phyloP scores from a whole-genome alignment of 768 basidiomycete species.

The Coprinellus micaceus region DNA sequence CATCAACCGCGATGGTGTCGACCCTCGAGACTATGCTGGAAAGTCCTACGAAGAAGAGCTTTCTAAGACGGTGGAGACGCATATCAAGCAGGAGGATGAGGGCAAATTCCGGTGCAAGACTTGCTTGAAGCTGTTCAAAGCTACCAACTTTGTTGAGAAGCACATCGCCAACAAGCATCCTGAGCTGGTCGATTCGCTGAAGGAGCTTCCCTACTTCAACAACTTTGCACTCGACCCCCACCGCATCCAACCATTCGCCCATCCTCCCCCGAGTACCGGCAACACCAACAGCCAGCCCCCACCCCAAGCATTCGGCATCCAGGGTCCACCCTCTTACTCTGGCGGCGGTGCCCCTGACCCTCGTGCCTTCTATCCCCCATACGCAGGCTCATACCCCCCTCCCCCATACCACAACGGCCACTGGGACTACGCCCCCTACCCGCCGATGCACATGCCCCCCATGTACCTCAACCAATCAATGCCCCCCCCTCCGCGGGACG shows the following conservation, averaged over 20 bases:
- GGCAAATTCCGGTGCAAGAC: slow-evolving; percentile 96
- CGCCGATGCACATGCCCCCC: slow-evolving; percentile 23
- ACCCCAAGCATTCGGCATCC: slow-evolving; percentile 82
- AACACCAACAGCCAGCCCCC: slow-evolving; percentile 67
- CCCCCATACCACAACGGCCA: slow-evolving; percentile 39
- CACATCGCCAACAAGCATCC: slow-evolving; percentile 94
- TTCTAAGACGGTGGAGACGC: slow-evolving; percentile 69
- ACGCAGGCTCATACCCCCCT: slow-evolving; percentile 41
- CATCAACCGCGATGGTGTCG: slow-evolving; percentile 73
- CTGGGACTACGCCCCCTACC: slow-evolving; percentile 43
- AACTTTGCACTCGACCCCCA: slow-evolving; percentile 96
- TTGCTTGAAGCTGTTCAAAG: slow-evolving; percentile 97
- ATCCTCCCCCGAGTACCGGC: slow-evolving; percentile 67
- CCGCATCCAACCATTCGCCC: slow-evolving; percentile 80
- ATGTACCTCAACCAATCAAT: slow-evolving; percentile 35
- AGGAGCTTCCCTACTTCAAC: slow-evolving; percentile 91
- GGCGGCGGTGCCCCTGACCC: slow-evolving; percentile 26
- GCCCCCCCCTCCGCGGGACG: slow-evolving; percentile 45
- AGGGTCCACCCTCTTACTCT: slow-evolving; percentile 49
- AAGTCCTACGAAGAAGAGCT: slow-evolving; percentile 88
- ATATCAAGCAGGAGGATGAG: slow-evolving; percentile 93
- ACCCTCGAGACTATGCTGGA: slow-evolving; percentile 85
- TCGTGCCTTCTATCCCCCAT: slow-evolving; percentile 18
- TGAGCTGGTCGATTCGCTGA: slow-evolving; percentile 76
- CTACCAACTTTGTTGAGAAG: slow-evolving; percentile 94